phyloP scores from a whole-genome alignment of 164 flowering plant species.

The Stephania yunnanensis region DNA sequence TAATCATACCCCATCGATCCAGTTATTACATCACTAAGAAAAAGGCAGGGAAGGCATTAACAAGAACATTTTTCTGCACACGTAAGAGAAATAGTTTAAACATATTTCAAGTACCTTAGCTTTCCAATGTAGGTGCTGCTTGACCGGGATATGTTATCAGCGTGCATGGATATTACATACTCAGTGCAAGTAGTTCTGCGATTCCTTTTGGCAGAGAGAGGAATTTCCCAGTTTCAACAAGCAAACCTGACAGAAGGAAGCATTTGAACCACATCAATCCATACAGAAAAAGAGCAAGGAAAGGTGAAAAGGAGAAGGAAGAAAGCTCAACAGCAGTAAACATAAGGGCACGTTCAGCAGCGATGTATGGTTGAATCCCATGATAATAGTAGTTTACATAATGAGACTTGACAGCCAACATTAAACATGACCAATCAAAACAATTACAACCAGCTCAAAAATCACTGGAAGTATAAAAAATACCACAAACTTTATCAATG shows the following conservation, averaged over 20 bases:
- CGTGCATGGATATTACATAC: constrained; percentile 82
- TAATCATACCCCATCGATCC: neutral
- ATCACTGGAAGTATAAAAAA: too few species aligned
- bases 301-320: neutral
- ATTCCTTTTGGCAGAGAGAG: constrained; percentile 91
- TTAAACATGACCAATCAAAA: neutral
- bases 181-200: constrained; percentile 84
- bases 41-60: neutral
- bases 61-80: neutral
- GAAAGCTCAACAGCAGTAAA: neutral
- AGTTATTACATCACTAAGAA: neutral
- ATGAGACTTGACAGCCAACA: neutral
- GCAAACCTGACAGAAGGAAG: constrained; percentile 44
- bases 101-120: constrained; percentile 43
- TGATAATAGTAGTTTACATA: too few species aligned
- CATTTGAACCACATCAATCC: neutral
- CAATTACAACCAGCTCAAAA: too few species aligned
- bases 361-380: neutral
- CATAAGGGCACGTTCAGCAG: neutral
- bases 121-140: constrained; percentile 86
- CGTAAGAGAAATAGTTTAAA: neutral
- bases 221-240: constrained; percentile 88
- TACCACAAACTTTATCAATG: too few species aligned
- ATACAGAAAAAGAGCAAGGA: neutral
- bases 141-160: constrained; percentile 77